Conservation (phyloP, 2,329 filamentous ascomycete species). For the Ceratocystis huliohia region DNA sequence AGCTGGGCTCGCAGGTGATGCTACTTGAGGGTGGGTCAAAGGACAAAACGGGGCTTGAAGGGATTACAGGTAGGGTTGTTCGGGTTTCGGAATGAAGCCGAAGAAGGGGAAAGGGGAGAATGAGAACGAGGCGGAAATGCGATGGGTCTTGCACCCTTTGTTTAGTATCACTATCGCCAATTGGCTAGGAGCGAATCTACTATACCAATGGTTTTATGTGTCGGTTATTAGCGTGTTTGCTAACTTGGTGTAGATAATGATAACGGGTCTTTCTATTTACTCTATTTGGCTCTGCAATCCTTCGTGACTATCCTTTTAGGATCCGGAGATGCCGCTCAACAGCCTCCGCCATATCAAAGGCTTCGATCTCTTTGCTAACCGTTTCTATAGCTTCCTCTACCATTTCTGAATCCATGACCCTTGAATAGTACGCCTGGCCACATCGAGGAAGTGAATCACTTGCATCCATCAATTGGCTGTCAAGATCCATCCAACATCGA, state of each 20-base stretch:
- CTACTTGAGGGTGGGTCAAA: constrained; percentile 59
- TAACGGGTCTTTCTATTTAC: constrained; percentile 1
- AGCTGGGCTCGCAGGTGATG: constrained; percentile 56
- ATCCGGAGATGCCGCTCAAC: neutral
- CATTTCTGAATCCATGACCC: neutral
- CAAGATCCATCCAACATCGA: neutral
- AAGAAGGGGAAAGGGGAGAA: neutral
- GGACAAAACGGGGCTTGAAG: constrained; percentile 55
- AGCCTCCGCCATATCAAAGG: constrained; percentile 5
- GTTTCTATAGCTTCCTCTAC: neutral
- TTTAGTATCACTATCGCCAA: neutral
- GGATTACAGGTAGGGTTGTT: constrained; percentile 56
- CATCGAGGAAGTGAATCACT: neutral
- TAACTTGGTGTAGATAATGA: neutral
- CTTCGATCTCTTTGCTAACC: neutral
- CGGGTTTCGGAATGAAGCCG: constrained; percentile 42
- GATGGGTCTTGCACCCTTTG: neutral
- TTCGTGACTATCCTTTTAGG: neutral
- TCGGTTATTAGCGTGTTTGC: neutral
- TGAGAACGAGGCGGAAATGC: neutral
- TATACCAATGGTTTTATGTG: neutral
- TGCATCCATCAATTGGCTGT: neutral
- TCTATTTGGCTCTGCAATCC: neutral
- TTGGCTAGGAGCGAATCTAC: neutral
- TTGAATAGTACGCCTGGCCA: constrained; percentile 2